These are phyloP conservation scores for Psilocybe cyanescens DNA, from an alignment of 768 basidiomycete genomes.

Conservation along the genomic window DNA sequence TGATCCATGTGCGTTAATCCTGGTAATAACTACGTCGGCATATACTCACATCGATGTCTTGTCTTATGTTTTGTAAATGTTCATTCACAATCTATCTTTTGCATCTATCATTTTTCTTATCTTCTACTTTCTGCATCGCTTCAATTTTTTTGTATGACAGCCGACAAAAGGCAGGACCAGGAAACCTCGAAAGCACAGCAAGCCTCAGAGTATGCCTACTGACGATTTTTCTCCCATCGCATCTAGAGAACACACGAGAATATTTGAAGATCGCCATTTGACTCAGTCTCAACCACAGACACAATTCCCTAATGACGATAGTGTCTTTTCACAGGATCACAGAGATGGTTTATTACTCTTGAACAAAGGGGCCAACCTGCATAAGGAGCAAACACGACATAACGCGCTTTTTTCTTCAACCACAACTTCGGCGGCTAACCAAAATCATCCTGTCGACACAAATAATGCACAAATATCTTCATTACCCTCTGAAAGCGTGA, in stretches of 20 bases:
- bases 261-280: background rate
- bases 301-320: background rate
- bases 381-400: background rate
- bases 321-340: background rate
- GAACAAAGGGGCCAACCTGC: background rate
- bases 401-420: background rate
- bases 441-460: background rate
- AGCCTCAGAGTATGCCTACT: background rate
- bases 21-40: constrained; percentile 56
- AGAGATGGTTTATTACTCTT: background rate
- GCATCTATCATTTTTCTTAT: constrained; percentile 28
- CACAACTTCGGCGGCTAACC: background rate
- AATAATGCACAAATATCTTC: background rate
- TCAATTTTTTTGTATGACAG: constrained; percentile 42
- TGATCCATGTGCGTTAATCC: constrained; percentile 89
- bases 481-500: background rate
- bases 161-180: constrained; percentile 76
- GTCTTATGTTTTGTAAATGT: constrained; percentile 26
- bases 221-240: background rate
- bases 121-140: constrained; percentile 7
- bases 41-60: constrained; percentile 46
- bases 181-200: constrained; percentile 56
- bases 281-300: background rate
- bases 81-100: constrained; percentile 30
- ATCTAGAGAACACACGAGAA: background rate